These are phyloP conservation scores for Cyclotella distinguenda DNA, from an alignment of 108 stramenopile species.

Conservation along the genomic window DNA sequence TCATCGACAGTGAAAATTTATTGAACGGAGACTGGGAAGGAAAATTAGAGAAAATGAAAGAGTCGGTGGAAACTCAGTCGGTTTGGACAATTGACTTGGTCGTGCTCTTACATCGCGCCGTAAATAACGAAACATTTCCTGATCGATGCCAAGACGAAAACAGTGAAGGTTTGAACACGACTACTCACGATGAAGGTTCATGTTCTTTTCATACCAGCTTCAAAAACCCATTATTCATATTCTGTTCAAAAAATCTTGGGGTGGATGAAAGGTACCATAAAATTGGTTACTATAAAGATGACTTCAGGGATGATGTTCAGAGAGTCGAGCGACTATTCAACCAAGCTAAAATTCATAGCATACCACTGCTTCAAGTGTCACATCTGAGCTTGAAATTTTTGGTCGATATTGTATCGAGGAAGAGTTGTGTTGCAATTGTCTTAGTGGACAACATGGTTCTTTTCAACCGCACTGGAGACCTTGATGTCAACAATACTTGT, in stretches of 20 bases:
- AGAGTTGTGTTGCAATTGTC: conserved; percentile 67
- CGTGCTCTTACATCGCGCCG: conserved; percentile 41
- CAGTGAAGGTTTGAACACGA: too few species aligned
- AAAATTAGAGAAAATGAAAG: conserved; percentile 36
- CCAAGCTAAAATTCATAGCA: conserved; percentile 7
- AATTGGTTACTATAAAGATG: conserved; percentile 59
- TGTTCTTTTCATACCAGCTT: too few species aligned
- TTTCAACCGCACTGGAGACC: background rate
- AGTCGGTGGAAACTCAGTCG: conserved; percentile 54
- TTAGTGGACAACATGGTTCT: conserved; percentile 64
- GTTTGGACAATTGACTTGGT: conserved; percentile 84
- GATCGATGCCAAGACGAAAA: too few species aligned
- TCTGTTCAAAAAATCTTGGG: conserved; percentile 48
- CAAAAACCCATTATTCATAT: conserved; percentile 20
- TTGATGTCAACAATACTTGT: background rate
- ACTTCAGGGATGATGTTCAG: conserved; percentile 55
- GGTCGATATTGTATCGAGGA: conserved; percentile 51
- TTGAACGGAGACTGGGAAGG: background rate
- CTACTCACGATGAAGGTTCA: too few species aligned
- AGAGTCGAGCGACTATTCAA: conserved; percentile 51
- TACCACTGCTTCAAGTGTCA: conserved; percentile 34
- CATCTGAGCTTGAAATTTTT: conserved; percentile 39
- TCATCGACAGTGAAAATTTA: background rate
- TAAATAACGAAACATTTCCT: too few species aligned
- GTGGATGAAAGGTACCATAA: conserved; percentile 53